Evolutionary conservation across 2,329 filamentous ascomycete species (phyloP).

Genomic region (Aspergillus ibericus): DNA sequence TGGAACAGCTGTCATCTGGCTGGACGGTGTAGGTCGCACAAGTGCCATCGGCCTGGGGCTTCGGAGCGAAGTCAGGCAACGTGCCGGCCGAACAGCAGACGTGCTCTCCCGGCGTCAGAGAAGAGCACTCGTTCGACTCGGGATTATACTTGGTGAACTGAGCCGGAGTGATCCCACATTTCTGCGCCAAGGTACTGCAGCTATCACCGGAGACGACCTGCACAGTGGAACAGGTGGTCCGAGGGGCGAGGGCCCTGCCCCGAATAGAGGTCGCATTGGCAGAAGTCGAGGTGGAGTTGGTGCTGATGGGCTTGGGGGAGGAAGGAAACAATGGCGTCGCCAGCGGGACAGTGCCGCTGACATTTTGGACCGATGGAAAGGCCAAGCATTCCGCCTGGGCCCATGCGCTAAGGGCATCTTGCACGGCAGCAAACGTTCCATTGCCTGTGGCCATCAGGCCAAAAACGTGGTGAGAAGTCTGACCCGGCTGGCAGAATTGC

Average conservation of each 20-base stretch:
- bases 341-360: not conserved
- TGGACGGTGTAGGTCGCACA: slow-evolving; percentile 42
- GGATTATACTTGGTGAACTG: slow-evolving; percentile 46
- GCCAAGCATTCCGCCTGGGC: not conserved
- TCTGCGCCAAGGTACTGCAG: slow-evolving; percentile 39
- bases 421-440: not conserved
- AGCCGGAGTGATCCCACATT: slow-evolving; percentile 41
- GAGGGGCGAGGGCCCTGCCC: not conserved
- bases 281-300: not conserved
- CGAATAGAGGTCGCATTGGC: not conserved
- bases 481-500: not conserved
- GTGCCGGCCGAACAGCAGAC: slow-evolving; percentile 42
- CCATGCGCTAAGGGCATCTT: not conserved
- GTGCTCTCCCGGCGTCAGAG: slow-evolving; percentile 33
- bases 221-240: slow-evolving; percentile 4
- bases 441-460: not conserved
- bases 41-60: slow-evolving; percentile 35
- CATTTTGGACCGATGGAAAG: not conserved
- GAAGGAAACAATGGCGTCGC: not conserved
- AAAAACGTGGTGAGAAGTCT: not conserved
- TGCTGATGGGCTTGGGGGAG: not conserved
- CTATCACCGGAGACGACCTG: slow-evolving; percentile 38
- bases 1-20: slow-evolving; percentile 36
- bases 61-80: slow-evolving; percentile 38
- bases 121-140: slow-evolving; percentile 26